Evolutionary conservation across 2,329 filamentous ascomycete species (phyloP), one percentile per base, ranked within the genome.

Genomic region (Microdochium bolleyi): DNA sequence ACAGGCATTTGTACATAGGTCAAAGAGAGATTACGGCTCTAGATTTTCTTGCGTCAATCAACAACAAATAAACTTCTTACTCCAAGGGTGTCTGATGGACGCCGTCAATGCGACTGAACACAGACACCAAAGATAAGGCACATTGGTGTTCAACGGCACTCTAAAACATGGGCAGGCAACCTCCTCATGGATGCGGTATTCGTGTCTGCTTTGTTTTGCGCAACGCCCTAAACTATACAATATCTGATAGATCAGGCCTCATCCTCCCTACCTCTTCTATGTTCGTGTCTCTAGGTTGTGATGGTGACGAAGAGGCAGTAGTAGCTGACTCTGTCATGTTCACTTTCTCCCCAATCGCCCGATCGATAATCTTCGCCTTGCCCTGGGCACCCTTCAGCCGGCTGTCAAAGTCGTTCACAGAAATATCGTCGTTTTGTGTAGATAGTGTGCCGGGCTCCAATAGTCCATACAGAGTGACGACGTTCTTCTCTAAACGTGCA

Each of bases 401-500:
- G 66, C 96, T 24, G 62, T 99, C 94, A 63, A 95, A 92, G 62
- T 96, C 92, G 50, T 87, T 87, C 22, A 99, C 91, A 0, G 87
- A 85, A 49, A 95, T 89, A 64, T 97, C 92, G 3, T 82, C 87
- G 65, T 99, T 99, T 54, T 85, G 78, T 21, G 85, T 92, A 16
- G 85, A 84, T 46, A 96, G 70, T 1, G 84, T 92, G 4, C 84
- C 83, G 0, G 86, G 85, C 66, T 96, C 90, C 2, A 90, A 84
- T 14, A 96, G 75, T 24, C 87, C 85, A 56, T 90, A 85, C 10
- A 97, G 75, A 8, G 83, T 80, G 30, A 80, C 76, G 53, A 96
- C 71, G 63, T 97, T 92, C 70, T 88, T 92, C 53, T 80, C 77
- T 7, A 96, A 73, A 30, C 92, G 78, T 1, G 82, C 69, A 57